Base-by-base conservation (phyloP, 768 basidiomycete genomes). In the Mycena leptocephala region DNA sequence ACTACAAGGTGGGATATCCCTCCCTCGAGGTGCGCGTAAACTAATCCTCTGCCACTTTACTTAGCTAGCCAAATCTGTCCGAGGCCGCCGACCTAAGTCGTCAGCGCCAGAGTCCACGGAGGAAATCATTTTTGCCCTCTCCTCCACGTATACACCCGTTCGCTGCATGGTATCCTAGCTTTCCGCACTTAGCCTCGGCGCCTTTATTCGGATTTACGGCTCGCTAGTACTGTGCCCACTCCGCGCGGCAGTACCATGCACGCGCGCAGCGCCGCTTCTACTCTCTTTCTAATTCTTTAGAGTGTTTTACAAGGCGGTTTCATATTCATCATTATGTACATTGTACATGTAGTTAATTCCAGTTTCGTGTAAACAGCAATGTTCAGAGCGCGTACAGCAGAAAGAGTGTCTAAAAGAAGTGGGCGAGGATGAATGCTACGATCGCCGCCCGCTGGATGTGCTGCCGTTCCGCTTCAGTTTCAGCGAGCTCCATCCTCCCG, bases 401-500 rank as follows among this genome's bases (percentile, higher is more conserved):
- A 62, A 64, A 55, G 5, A 51, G 39, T 20, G 70, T 53, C 56
- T 22, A 26, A 37, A 58, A 58, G 22, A 58, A 13, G 22, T 20
- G 43, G 43, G 22, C 18, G 39, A 41, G 18, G 39, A 39, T 24
- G n/a, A 18, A 37, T 16, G 26, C 48, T 56, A 72, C n/a, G 28
- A 41, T 4, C 55, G 63, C 41, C 41, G 71, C 18, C 55, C 55
- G 28, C 69, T 66, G 2, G 41, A 41, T n/a, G 26, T 28, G 55
- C 70, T 71, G 14, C 55, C 70, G 32, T 61, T 76, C 64, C 75
- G 75, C 65, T 59, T 48, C 20, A 72, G 58, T 56, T 67, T 70
- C 67, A 41, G 20, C 20, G 58, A 39, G 32, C 13, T 46, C 41
- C 68, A 35, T 5, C 59, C 48, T 1, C 73, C 56, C 13, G 32